A percentile compares a stretch with the other conserved stretches of the same genome.
These are phyloP conservation scores for Vitis hybrid DNA, from an alignment of 177 flowering plant species.

Conservation along the genomic window DNA sequence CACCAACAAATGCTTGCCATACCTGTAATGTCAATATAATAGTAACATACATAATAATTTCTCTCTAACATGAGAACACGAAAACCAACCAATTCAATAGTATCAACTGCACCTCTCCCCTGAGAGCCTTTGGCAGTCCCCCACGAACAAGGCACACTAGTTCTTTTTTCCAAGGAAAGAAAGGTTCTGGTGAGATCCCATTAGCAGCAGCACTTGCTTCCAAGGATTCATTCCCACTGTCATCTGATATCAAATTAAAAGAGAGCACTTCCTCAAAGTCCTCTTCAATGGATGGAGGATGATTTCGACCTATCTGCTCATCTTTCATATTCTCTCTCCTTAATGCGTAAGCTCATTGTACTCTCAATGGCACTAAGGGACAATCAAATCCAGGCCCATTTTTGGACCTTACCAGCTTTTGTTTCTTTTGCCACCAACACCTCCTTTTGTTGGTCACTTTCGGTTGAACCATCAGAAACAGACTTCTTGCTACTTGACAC, in stretches of 20 bases:
- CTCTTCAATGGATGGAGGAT: conserved; percentile 50
- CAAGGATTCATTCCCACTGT: conserved; percentile 5
- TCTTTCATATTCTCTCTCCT: conserved; percentile 35
- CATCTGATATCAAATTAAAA: conserved; percentile 51
- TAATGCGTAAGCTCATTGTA: conserved; percentile 72
- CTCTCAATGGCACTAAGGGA: conserved; percentile 65
- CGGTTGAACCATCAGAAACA: conserved; percentile 26
- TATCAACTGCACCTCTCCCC: conserved; percentile 77
- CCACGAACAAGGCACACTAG: conserved; percentile 86
- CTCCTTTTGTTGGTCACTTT: conserved; percentile 20
- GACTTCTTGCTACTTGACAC: conserved; percentile 27
- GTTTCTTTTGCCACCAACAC: conserved; percentile 19
- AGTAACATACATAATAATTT: neutral
- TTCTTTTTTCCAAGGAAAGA: conserved; percentile 73
- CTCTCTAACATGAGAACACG: neutral
- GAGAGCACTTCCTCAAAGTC: conserved; percentile 65
- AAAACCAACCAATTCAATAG: conserved; percentile 1
- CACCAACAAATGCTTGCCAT: conserved; percentile 99
- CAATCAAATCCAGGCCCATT: conserved; percentile 67
- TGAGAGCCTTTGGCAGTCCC: conserved; percentile 71
- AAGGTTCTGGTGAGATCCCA: conserved; percentile 29
- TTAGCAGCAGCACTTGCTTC: conserved; percentile 14
- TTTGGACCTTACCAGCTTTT: conserved; percentile 31
- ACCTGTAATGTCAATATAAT: conserved; percentile 45
- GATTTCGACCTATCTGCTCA: conserved; percentile 26